phyloP scores from a whole-genome alignment of 179 eudicot species.

The Silene coronaria region DNA sequence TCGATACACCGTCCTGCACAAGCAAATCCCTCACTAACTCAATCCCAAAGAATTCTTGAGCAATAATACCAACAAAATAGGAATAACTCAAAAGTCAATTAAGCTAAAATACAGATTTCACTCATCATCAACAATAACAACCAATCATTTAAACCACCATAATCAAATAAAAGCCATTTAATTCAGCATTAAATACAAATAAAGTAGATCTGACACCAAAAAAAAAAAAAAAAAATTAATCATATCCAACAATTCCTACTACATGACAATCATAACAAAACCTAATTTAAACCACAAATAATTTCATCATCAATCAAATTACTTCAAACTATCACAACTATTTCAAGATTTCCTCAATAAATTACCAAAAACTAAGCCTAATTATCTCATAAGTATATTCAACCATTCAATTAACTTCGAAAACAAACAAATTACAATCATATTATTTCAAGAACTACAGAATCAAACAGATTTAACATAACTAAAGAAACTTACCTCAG shows the following conservation, averaged over 20 bases:
- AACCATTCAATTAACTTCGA: background rate
- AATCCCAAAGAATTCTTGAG: background rate
- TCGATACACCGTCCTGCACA: conserved; percentile 1
- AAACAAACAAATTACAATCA: background rate
- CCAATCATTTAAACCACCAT: background rate
- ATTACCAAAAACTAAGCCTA: background rate
- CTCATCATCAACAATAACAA: background rate
- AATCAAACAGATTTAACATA: background rate
- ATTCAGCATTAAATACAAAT: background rate
- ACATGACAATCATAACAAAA: background rate
- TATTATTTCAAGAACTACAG: background rate
- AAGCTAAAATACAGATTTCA: background rate
- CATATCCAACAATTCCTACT: background rate
- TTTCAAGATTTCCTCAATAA: background rate
- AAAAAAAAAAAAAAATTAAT: background rate
- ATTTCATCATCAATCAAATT: background rate
- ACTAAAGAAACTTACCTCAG: conserved; percentile 4
- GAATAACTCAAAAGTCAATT: background rate
- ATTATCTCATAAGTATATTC: background rate
- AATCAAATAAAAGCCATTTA: background rate
- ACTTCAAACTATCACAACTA: background rate
- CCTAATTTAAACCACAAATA: background rate
- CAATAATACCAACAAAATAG: background rate
- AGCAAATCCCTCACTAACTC: conserved; percentile 7
- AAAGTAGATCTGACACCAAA: background rate